These are phyloP conservation scores for Wallacemonas rigidus DNA, from an alignment of 208 protist genomes.

Conservation along the genomic window DNA sequence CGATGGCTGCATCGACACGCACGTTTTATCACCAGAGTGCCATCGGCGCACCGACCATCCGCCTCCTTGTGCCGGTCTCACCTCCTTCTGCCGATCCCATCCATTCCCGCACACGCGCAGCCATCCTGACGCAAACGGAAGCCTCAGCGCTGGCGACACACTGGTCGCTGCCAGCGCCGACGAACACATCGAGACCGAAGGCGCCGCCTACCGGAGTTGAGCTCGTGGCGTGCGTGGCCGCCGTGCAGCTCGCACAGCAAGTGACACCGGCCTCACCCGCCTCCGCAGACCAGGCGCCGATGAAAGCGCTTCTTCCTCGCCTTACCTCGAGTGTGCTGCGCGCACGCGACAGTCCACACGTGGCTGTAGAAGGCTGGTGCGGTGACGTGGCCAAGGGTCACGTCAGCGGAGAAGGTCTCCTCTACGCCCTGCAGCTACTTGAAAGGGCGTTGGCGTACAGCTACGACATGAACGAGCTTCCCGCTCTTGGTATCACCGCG, in stretches of 20 bases:
- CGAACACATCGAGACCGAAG: not conserved
- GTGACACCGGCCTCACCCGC: not conserved
- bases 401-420: conserved; percentile 13
- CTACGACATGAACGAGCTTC: not conserved
- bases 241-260: not conserved
- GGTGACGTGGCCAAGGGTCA: not conserved
- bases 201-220: conserved; percentile 5
- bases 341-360: not conserved
- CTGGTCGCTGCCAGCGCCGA: not conserved
- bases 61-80: not conserved
- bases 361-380: not conserved
- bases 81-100: too few species aligned
- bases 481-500: not conserved
- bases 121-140: not conserved
- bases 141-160: not conserved
- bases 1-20: too few species aligned
- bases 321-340: not conserved
- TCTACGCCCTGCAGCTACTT: conserved; percentile 10
- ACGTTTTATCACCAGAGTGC: not conserved
- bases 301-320: not conserved
- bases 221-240: conserved; percentile 8
- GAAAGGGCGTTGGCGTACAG: not conserved
- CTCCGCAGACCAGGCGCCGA: not conserved
- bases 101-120: not conserved
- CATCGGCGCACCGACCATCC: not conserved